These are phyloP conservation scores for Citrus trifoliata DNA, from an alignment of 345 rosid genomes.

Conservation along the genomic window DNA sequence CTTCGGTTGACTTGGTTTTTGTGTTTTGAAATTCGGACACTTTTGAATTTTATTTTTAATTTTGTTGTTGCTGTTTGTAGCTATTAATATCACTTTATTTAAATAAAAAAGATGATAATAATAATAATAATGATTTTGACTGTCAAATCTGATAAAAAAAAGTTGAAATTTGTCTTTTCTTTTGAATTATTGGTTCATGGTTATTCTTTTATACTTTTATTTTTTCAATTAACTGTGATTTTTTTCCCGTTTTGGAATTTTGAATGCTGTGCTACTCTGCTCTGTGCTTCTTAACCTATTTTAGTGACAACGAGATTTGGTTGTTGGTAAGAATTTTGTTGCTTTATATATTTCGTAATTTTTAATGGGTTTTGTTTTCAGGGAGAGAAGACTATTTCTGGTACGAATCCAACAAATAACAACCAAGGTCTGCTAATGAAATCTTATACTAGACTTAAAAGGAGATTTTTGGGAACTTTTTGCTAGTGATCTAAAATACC, in stretches of 20 bases:
- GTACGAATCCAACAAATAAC: constrained; percentile 29
- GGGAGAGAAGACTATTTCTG: constrained; percentile 40
- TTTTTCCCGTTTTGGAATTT: constrained; percentile 27
- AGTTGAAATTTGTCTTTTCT: constrained; percentile 43
- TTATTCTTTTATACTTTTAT: background rate
- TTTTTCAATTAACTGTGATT: constrained; percentile 10
- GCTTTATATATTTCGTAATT: constrained; percentile 3
- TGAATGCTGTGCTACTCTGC: constrained; percentile 27
- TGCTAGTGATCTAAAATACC: background rate
- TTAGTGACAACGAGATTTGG: constrained; percentile 13
- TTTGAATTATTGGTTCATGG: constrained; percentile 24
- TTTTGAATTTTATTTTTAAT: background rate
- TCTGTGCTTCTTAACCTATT: constrained; percentile 8
- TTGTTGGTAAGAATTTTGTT: background rate
- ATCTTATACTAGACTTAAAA: constrained; percentile 8
- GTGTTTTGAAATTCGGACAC: constrained; percentile 16
- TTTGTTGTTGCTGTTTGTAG: constrained; percentile 4
- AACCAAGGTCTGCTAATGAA: constrained; percentile 36
- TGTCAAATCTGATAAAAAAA: constrained; percentile 24
- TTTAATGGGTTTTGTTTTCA: constrained; percentile 18
- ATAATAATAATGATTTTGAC: constrained; percentile 20
- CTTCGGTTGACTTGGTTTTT: constrained; percentile 20
- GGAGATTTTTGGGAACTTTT: constrained; percentile 1
- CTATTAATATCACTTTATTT: constrained; percentile 8
- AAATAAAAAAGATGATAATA: background rate